Percentiles rank a stretch among this genome's conserved stretches.
Evolutionary conservation across 2,329 filamentous ascomycete genomes (phyloP).

Genomic region (Scedosporium boydii): DNA sequence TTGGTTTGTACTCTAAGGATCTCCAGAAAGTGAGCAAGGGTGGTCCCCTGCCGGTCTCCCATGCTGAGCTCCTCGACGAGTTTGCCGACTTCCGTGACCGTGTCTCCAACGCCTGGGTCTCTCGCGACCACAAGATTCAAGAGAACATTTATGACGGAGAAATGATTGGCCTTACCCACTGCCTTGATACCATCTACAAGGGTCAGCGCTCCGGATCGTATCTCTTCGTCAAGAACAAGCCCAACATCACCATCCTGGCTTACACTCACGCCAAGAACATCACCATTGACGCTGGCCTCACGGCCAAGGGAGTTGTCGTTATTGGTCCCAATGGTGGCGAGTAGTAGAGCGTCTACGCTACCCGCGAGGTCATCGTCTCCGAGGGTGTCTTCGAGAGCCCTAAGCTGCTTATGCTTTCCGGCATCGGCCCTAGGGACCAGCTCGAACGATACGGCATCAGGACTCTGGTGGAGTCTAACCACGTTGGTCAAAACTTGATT

Average conservation of each 20-base stretch:
- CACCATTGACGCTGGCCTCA: slow-evolving; percentile 3
- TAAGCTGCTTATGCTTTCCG: slow-evolving; percentile 22
- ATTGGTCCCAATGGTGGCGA: slow-evolving; percentile 26
- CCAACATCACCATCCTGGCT: slow-evolving; percentile 31
- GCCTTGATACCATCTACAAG: slow-evolving; percentile 46
- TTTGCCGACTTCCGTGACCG: slow-evolving; percentile 31
- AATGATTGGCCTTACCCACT: slow-evolving; percentile 43
- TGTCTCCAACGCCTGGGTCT: slow-evolving; percentile 33
- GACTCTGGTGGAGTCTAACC: slow-evolving; percentile 28
- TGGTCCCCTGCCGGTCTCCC: slow-evolving; percentile 44
- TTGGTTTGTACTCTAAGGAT: slow-evolving; percentile 26
- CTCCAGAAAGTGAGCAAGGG: slow-evolving; percentile 38
- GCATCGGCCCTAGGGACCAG: slow-evolving; percentile 22
- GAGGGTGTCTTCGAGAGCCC: slow-evolving; percentile 11
- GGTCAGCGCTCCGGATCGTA: slow-evolving; percentile 39
- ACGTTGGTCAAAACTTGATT: slow-evolving; percentile 37
- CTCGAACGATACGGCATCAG: slow-evolving; percentile 26
- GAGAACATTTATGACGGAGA: slow-evolving; percentile 47
- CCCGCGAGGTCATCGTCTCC: slow-evolving; percentile 19
- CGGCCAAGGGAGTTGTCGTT: slow-evolving; percentile 21
- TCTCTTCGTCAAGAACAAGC: slow-evolving; percentile 30
- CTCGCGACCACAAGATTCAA: slow-evolving; percentile 37
- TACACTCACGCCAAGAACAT: slow-evolving; percentile 17
- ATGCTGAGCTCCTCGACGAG: slow-evolving; percentile 44
- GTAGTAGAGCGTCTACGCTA: slow-evolving; percentile 32